phyloP scores from a whole-genome alignment of 345 rosid species.

The Arabidopsis arenosa region DNA sequence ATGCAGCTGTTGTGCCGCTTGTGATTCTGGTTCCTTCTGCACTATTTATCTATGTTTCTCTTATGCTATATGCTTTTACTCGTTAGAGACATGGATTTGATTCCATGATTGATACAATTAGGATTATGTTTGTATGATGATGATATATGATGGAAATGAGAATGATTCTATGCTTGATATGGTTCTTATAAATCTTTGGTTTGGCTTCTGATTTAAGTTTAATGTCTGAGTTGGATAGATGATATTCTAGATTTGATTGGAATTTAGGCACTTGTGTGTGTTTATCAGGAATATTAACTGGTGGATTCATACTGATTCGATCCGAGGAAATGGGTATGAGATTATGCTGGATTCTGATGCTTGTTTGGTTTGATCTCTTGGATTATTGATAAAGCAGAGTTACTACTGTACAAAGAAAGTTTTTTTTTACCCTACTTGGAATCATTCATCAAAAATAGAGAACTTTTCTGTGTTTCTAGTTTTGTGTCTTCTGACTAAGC shows the following conservation, averaged over 20 bases:
- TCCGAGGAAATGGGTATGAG: conserved; percentile 34
- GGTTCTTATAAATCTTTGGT: conserved; percentile 35
- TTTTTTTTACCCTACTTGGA: too few relatives aligned
- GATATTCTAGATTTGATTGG: conserved; percentile 15
- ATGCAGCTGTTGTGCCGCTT: conserved; percentile 77
- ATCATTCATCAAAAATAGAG: background rate
- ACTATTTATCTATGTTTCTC: conserved; percentile 57
- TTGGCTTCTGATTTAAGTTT: background rate
- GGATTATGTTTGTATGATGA: conserved; percentile 25
- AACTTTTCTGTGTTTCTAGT: conserved; percentile 12
- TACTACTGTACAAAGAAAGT: conserved; percentile 4
- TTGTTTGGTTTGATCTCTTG: conserved; percentile 25
- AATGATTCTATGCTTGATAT: conserved; percentile 32
- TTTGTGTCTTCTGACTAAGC: background rate
- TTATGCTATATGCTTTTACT: conserved; percentile 73
- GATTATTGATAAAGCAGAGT: conserved; percentile 26
- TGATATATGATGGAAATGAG: conserved; percentile 30
- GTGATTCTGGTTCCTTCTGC: conserved; percentile 69
- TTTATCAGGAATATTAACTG: conserved; percentile 31
- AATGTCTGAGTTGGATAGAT: background rate
- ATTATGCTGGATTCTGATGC: conserved; percentile 13
- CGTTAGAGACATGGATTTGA: conserved; percentile 41
- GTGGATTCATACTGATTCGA: conserved; percentile 33
- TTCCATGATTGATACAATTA: conserved; percentile 13
- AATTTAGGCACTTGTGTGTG: background rate